phyloP scores from a whole-genome alignment of 2,329 filamentous ascomycete genomes.

The Colletotrichum spinosum region DNA sequence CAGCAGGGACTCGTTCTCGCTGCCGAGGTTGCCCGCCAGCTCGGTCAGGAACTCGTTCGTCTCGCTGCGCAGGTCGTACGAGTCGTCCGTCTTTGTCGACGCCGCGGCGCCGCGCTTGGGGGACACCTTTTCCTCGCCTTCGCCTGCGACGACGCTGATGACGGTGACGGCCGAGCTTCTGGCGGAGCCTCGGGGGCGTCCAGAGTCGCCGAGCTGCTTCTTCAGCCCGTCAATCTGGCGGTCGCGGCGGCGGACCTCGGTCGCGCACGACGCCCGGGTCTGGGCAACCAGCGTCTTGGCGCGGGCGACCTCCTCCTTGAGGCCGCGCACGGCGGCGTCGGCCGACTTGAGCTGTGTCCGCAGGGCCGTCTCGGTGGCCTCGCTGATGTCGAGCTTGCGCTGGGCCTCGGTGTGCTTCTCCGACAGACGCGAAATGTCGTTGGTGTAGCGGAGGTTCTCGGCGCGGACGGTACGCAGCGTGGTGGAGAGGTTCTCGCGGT shows the following conservation, averaged over 20 bases:
- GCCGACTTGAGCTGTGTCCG: conserved; percentile 78
- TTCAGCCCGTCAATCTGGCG: conserved; percentile 90
- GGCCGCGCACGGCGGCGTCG: conserved; percentile 77
- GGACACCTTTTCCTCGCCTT: conserved; percentile 60
- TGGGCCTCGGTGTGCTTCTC: conserved; percentile 67
- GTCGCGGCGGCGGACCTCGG: conserved; percentile 91
- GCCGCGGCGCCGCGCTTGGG: conserved; percentile 39
- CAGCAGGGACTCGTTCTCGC: conserved; percentile 90
- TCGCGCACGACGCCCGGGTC: conserved; percentile 86
- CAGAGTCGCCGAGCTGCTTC: conserved; percentile 81
- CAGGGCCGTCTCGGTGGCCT: conserved; percentile 78
- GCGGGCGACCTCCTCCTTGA: conserved; percentile 86
- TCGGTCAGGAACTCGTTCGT: conserved; percentile 92
- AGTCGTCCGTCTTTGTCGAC: conserved; percentile 53
- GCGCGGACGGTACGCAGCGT: conserved; percentile 81
- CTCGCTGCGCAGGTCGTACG: conserved; percentile 83
- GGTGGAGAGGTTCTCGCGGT: conserved; percentile 84
- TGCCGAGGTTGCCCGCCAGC: conserved; percentile 83
- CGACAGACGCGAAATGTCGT: conserved; percentile 71
- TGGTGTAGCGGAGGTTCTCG: conserved; percentile 79
- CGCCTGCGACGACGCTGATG: conserved; percentile 68
- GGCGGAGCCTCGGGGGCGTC: conserved; percentile 68
- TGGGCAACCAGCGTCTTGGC: conserved; percentile 85
- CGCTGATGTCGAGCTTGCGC: conserved; percentile 67
- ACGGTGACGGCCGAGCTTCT: conserved; percentile 66